These are phyloP conservation scores for Diaporthe sp. DNA, from an alignment of 2,329 filamentous ascomycete species.

Conservation along the genomic window DNA sequence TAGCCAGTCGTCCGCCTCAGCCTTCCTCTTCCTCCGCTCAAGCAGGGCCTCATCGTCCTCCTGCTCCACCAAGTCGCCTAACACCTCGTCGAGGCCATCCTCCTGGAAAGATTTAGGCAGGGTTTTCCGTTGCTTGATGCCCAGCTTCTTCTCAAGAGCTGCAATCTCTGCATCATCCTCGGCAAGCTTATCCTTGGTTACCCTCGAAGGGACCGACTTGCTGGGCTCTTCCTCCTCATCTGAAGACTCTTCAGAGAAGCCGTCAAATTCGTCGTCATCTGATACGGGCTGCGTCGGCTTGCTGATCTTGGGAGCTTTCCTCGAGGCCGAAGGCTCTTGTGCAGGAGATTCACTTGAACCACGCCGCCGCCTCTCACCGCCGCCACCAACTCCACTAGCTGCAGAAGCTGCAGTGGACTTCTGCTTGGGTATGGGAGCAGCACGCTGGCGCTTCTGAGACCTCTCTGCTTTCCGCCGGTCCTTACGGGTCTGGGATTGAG, in stretches of 20 bases:
- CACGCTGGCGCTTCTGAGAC: constrained; percentile 64
- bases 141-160: constrained; percentile 87
- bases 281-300: constrained; percentile 42
- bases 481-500: constrained; percentile 62
- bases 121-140: constrained; percentile 83
- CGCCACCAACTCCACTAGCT: background rate
- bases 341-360: constrained; percentile 2
- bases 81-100: constrained; percentile 84
- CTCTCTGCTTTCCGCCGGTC: constrained; percentile 78
- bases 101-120: constrained; percentile 81
- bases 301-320: background rate
- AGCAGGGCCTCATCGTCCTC: constrained; percentile 62
- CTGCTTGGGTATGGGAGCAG: constrained; percentile 41
- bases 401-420: background rate
- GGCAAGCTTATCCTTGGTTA: constrained; percentile 74
- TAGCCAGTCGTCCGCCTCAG: constrained; percentile 72
- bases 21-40: constrained; percentile 74
- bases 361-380: background rate
- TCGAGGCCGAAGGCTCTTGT: background rate
- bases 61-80: constrained; percentile 75
- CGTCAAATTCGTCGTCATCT: constrained; percentile 45
- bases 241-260: constrained; percentile 42
- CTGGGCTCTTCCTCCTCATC: constrained; percentile 46
- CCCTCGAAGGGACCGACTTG: constrained; percentile 48
- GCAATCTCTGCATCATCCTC: constrained; percentile 92